Percentiles rank a stretch among this genome's conserved stretches.
Evolutionary conservation across 2,329 filamentous ascomycete species (phyloP).

Genomic region (Stenocarpella maydis): DNA sequence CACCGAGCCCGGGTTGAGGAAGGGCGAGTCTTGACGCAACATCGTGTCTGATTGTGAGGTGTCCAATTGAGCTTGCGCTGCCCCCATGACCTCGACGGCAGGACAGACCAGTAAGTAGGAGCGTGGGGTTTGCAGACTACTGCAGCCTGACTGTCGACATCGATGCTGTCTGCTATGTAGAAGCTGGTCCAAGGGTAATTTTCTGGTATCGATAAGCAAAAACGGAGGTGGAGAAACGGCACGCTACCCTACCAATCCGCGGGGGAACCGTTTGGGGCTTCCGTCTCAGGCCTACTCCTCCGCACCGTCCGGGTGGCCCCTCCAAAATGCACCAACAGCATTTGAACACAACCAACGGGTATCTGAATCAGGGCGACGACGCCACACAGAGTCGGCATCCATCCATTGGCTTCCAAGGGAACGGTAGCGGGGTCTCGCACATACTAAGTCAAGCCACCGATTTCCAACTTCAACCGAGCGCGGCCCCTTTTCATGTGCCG

Average conservation of each 20-base stretch:
- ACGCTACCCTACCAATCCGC: not conserved
- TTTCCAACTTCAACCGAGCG: slow-evolving; percentile 8
- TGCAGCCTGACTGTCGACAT: not conserved
- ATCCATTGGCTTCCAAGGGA: slow-evolving; percentile 16
- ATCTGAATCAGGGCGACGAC: not conserved
- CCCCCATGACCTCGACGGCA: not conserved
- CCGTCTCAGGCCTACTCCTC: not conserved
- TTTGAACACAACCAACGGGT: not conserved
- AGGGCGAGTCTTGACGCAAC: slow-evolving; percentile 69
- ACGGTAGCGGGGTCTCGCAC: not conserved
- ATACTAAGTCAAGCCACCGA: slow-evolving; percentile 4
- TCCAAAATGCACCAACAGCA: not conserved
- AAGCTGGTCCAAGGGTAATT: slow-evolving; percentile 9
- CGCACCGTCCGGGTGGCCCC: not conserved
- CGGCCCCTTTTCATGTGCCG: not conserved
- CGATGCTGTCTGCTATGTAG: not conserved
- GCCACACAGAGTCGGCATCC: not conserved
- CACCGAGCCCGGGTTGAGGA: slow-evolving; percentile 73
- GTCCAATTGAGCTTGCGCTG: not conserved
- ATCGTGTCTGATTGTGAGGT: slow-evolving; percentile 42
- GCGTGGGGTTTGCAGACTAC: not conserved
- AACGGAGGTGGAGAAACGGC: slow-evolving; percentile 3
- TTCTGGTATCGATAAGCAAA: slow-evolving; percentile 27
- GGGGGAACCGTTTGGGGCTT: not conserved
- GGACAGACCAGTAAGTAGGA: not conserved